Evolutionary conservation across 257 asterid species (phyloP), one percentile per base, ranked within the genome.

Genomic region (Striga asiatica): DNA sequence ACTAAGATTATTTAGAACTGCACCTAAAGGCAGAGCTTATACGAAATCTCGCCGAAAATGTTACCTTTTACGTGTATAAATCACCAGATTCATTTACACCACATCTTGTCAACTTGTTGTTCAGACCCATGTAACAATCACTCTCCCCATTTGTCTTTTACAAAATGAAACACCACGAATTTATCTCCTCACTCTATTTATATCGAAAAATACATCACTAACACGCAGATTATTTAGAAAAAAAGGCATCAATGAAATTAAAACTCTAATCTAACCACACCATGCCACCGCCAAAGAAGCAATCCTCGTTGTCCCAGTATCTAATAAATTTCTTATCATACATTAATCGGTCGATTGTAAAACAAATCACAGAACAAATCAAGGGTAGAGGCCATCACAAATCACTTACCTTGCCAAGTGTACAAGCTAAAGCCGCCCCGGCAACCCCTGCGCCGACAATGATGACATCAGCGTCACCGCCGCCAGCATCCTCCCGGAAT

Each of bases 401-500:
- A 11, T 21, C 39, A 29, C 16, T 19, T 61, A 84, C 95, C 95
- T 84, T 81, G 54, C 79, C 92, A 6, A 84, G 81, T 7, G 95
- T 79, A 42, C 68, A 67, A 13, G 92, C 95, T n/a, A 81, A 68
- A 24, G 92, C 88, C 2, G 92, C 77, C 11, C 92, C 95, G 0
- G 88, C 88, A 42, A 84, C 85, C 1, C 95, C 92, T 24, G 92
- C 94, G 35, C 94, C 94, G 39, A 81, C 91, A 13, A 84, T 66
- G 60, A 84, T 71, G 64, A 84, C 28, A 56, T 84, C 88, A 1
- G 80, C 67, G 5, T 67, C 75, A 6, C 56, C 76, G 7, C 56
- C 76, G 2, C 60, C 72, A 31, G 16, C 50, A 31, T 48, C 65
- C 61, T 29, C 10, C 55, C 29, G 60, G 14, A 3, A 55, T 10